Percentiles rank a stretch among this genome's conserved stretches.
These are phyloP conservation scores for Suillus subaureus DNA, from an alignment of 768 basidiomycete genomes.

Conservation along the genomic window DNA sequence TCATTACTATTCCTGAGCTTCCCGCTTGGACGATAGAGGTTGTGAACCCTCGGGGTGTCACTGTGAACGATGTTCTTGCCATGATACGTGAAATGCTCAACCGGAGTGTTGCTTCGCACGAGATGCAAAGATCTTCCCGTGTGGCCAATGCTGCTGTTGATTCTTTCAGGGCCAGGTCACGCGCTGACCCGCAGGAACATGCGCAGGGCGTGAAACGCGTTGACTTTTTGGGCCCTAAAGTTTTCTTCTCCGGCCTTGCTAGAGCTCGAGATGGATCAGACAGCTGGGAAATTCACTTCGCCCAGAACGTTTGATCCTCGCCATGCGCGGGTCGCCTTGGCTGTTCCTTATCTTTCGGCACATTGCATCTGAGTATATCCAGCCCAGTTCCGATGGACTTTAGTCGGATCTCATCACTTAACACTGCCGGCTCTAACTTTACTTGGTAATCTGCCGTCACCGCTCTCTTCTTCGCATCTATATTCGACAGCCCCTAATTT, in stretches of 20 bases:
- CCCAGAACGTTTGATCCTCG: conserved; percentile 20
- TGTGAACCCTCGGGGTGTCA: conserved; percentile 28
- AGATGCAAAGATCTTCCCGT: conserved; percentile 15
- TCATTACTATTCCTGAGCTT: conserved; percentile 24
- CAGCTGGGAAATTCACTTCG: conserved; percentile 33
- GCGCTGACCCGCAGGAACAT: conserved; percentile 36
- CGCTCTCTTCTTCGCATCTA: neutral
- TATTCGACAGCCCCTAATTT: conserved; percentile 7
- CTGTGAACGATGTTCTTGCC: conserved; percentile 30
- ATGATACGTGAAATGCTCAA: conserved; percentile 29
- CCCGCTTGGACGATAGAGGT: conserved; percentile 35
- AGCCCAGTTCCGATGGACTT: neutral
- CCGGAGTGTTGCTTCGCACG: conserved; percentile 25
- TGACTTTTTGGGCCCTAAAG: conserved; percentile 38
- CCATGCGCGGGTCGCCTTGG: neutral
- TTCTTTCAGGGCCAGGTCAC: conserved; percentile 32
- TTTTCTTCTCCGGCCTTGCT: conserved; percentile 34
- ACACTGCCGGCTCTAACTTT: neutral
- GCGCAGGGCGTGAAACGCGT: conserved; percentile 43
- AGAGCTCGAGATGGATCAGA: conserved; percentile 27
- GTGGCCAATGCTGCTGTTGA: conserved; percentile 31
- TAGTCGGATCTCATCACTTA: neutral
- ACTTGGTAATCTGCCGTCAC: neutral
- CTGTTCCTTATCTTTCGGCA: neutral
- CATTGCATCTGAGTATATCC: neutral